phyloP scores from a whole-genome alignment of 1,139 yeast species.

The Protomyces inouyei region DNA sequence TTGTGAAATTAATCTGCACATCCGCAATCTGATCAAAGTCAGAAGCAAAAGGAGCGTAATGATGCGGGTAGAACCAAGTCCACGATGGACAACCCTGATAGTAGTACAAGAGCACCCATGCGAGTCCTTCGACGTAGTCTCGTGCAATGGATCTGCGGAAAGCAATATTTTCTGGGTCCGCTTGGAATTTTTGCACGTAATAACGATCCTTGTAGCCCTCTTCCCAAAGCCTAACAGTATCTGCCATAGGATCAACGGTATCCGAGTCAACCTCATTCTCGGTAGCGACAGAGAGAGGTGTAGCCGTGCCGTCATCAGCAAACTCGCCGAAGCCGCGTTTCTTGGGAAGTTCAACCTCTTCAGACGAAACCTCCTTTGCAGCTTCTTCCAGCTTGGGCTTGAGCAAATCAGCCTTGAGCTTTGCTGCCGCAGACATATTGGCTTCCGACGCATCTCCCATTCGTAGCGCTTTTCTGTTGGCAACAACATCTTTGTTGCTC shows the following conservation, averaged over 20 bases:
- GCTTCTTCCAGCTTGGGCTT: slow-evolving; percentile 31
- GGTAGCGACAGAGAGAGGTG: background rate
- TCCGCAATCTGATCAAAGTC: slow-evolving; percentile 66
- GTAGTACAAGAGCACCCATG: slow-evolving; percentile 90
- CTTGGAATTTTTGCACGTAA: slow-evolving; percentile 68
- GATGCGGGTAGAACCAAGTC: slow-evolving; percentile 97
- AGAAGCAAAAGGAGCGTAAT: slow-evolving; percentile 94
- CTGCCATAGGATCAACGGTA: slow-evolving; percentile 38
- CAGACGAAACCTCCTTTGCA: slow-evolving; percentile 28
- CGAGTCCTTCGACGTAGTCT: slow-evolving; percentile 84
- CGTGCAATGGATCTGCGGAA: slow-evolving; percentile 59
- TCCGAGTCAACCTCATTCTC: slow-evolving; percentile 7
- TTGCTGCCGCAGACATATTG: slow-evolving; percentile 25
- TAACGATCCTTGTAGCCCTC: slow-evolving; percentile 83
- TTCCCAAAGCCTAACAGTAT: slow-evolving; percentile 69
- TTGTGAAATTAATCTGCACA: slow-evolving; percentile 56
- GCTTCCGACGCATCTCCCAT: slow-evolving; percentile 50
- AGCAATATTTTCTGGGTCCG: slow-evolving; percentile 55
- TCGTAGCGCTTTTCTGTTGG: slow-evolving; percentile 65
- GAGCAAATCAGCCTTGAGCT: slow-evolving; percentile 20
- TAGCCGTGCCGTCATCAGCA: slow-evolving; percentile 10
- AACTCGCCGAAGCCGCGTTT: slow-evolving; percentile 26
- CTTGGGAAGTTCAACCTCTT: slow-evolving; percentile 29
- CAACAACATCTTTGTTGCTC: slow-evolving; percentile 38
- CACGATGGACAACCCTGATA: slow-evolving; percentile 98